phyloP scores from a whole-genome alignment of 495 filamentous ascomycete species.

The Neurospora sp. region DNA sequence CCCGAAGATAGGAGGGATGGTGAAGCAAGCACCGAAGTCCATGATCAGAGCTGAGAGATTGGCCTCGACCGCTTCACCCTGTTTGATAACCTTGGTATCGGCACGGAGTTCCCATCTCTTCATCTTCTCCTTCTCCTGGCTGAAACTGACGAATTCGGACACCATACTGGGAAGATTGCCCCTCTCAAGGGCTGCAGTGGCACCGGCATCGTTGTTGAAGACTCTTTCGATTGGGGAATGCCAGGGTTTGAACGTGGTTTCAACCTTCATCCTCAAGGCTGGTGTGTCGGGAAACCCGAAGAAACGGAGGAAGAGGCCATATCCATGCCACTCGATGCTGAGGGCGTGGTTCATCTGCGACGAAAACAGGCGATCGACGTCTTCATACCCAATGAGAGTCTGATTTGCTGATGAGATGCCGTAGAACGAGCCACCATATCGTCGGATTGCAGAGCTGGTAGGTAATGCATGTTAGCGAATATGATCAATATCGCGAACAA shows the following conservation, averaged over 20 bases:
- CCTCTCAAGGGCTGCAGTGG: not conserved
- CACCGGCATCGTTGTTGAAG: constrained; percentile 2
- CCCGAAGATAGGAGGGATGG: constrained; percentile 6
- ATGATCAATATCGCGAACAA: not conserved
- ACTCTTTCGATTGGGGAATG: not conserved
- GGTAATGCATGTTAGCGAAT: not conserved
- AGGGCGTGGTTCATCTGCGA: not conserved
- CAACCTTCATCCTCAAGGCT: not conserved
- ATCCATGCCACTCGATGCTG: not conserved
- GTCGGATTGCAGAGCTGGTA: not conserved
- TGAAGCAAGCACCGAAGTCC: constrained; percentile 4
- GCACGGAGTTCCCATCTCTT: constrained; percentile 1
- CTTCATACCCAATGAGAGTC: not conserved
- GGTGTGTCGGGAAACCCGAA: constrained; percentile 1
- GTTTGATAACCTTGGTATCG: not conserved
- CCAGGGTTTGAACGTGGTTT: not conserved
- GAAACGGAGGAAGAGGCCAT: constrained; percentile 1
- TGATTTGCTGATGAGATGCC: constrained; percentile 2
- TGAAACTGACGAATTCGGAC: constrained; percentile 2
- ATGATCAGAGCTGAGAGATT: not conserved
- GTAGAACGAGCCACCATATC: constrained; percentile 2
- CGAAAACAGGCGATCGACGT: constrained; percentile 1
- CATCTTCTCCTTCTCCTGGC: not conserved
- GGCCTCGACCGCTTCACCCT: constrained; percentile 1
- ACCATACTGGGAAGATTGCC: not conserved